phyloP scores from a whole-genome alignment of 2,329 filamentous ascomycete genomes.

The Blumeriella jaapii region DNA sequence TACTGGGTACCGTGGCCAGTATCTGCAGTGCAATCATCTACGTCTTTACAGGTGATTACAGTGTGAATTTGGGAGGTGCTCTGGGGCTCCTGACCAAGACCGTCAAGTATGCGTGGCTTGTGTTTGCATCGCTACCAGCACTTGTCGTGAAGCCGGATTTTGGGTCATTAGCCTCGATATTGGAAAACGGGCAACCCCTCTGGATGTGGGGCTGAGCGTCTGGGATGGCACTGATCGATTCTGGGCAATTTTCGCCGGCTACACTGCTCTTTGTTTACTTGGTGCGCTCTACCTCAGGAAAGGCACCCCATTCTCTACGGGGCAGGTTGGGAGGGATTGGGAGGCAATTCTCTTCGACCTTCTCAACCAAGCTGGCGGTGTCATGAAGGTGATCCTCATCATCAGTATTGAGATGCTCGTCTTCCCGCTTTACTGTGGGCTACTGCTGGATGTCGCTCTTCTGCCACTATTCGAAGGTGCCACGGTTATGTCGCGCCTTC shows the following conservation, averaged over 20 bases:
- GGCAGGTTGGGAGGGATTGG: slow-evolving; percentile 45
- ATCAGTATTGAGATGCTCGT: slow-evolving; percentile 99
- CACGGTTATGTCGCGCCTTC: slow-evolving; percentile 62
- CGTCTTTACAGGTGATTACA: slow-evolving; percentile 35
- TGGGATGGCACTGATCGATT: slow-evolving; percentile 57
- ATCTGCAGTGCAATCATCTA: slow-evolving; percentile 33
- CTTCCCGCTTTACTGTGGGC: slow-evolving; percentile 90
- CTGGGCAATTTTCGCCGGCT: slow-evolving; percentile 70
- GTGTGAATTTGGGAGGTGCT: slow-evolving; percentile 15
- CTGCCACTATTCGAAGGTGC: slow-evolving; percentile 80
- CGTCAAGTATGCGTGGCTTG: slow-evolving; percentile 5
- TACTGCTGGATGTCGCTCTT: slow-evolving; percentile 78
- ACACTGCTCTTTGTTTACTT: slow-evolving; percentile 60
- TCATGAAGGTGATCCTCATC: slow-evolving; percentile 95
- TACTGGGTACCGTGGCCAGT: slow-evolving; percentile 32
- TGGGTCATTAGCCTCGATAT: slow-evolving; percentile 49
- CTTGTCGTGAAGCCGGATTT: slow-evolving; percentile 35
- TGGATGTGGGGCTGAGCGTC: slow-evolving; percentile 47
- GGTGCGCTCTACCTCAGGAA: slow-evolving; percentile 72
- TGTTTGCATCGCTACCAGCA: slow-evolving; percentile 27
- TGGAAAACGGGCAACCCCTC: slow-evolving; percentile 27
- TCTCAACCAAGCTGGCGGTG: slow-evolving; percentile 85
- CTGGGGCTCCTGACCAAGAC: slow-evolving; percentile 4
- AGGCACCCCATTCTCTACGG: slow-evolving; percentile 54
- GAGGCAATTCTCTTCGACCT: slow-evolving; percentile 74